phyloP scores from a whole-genome alignment of 345 rosid species.

The Conringia planisiliqua region DNA sequence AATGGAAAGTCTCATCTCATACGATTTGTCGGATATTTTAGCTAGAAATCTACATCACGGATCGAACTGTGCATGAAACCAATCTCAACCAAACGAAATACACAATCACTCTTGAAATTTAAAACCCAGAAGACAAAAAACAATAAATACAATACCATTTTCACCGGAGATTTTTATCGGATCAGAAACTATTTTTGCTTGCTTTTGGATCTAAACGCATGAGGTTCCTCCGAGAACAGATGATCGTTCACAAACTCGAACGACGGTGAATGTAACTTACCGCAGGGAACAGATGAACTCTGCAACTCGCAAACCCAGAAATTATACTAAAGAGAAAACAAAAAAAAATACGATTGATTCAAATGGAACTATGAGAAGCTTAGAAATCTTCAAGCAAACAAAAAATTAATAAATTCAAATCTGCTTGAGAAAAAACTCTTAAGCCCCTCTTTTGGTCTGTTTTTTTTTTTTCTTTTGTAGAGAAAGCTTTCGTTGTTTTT shows the following conservation, averaged over 20 bases:
- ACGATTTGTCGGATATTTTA: not conserved
- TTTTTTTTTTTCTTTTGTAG: not conserved
- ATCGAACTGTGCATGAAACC: not conserved
- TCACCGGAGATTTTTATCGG: slow-evolving; percentile 14
- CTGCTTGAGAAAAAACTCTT: slow-evolving; percentile 37
- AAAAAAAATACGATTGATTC: not conserved
- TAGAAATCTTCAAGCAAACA: slow-evolving; percentile 37
- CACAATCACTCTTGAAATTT: slow-evolving; percentile 7
- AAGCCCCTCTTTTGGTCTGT: slow-evolving; percentile 26
- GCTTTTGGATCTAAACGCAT: slow-evolving; percentile 46
- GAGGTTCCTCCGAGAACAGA: slow-evolving; percentile 14
- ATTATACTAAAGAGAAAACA: not conserved
- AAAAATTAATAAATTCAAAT: not conserved
- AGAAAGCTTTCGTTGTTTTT: not conserved
- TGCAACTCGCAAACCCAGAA: slow-evolving; percentile 9
- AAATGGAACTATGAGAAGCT: slow-evolving; percentile 33
- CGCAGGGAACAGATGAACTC: slow-evolving; percentile 10
- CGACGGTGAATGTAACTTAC: slow-evolving; percentile 1
- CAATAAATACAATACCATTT: slow-evolving; percentile 17
- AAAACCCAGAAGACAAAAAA: not conserved
- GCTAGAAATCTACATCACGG: not conserved
- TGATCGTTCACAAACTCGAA: slow-evolving; percentile 33
- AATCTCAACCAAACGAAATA: not conserved
- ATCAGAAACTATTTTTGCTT: slow-evolving; percentile 3
- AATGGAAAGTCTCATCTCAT: slow-evolving; percentile 11